Percentiles rank a stretch among this genome's conserved stretches.
These are phyloP conservation scores for Aspergillus fructus DNA, from an alignment of 2,329 filamentous ascomycete genomes.

Conservation along the genomic window DNA sequence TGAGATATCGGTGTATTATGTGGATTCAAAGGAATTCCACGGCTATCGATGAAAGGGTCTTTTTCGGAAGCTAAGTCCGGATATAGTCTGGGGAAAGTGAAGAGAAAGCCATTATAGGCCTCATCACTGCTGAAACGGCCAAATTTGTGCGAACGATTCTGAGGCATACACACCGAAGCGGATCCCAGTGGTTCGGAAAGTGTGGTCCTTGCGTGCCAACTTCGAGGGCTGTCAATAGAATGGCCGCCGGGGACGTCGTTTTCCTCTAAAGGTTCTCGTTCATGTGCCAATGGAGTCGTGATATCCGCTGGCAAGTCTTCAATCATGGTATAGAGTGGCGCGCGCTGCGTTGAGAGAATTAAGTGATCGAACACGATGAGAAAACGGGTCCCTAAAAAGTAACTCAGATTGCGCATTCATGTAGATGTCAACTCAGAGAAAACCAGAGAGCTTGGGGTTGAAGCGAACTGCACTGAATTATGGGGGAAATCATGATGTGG, in stretches of 20 bases:
- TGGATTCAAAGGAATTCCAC: constrained; percentile 7
- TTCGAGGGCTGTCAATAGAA: background rate
- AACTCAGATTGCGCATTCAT: background rate
- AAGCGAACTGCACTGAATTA: background rate
- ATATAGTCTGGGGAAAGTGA: background rate
- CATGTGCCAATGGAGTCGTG: background rate
- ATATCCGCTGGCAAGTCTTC: background rate
- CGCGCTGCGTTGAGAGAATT: background rate
- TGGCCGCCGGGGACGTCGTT: background rate
- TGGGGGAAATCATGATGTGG: background rate
- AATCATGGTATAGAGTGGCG: background rate
- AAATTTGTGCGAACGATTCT: background rate
- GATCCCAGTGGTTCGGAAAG: background rate
- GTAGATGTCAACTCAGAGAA: background rate
- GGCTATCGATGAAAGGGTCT: constrained; percentile 4
- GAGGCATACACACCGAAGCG: background rate
- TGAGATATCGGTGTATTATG: constrained; percentile 12
- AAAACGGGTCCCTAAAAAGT: background rate
- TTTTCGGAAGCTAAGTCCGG: background rate
- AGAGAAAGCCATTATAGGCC: background rate
- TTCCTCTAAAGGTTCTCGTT: background rate
- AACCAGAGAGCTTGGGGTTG: background rate
- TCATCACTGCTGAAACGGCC: background rate
- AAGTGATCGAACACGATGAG: background rate
- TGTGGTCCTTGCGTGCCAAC: background rate